Base-by-base conservation (phyloP, 345 rosid species). In the Iberis pinnata region DNA sequence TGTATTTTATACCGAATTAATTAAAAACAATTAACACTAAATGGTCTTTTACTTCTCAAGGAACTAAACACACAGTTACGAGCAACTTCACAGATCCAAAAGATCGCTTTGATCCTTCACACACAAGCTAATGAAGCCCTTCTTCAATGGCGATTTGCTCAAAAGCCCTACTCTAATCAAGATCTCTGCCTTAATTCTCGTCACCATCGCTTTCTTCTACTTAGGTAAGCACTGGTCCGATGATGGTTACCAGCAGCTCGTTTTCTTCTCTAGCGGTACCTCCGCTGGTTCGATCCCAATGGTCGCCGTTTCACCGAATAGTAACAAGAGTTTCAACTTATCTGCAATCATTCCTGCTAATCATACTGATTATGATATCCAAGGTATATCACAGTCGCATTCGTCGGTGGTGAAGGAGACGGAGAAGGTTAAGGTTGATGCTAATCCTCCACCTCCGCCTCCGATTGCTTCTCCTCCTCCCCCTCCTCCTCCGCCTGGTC, bases 171-270 rank as follows among this genome's bases (percentile, higher is more conserved):
- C 69, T 8, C 38, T 63, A 4, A 40, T 84, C 56, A 82, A 79
- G 70, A 43, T 82, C 79, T 44, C 73, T 9, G 80, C 81, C 42
- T 67, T 85, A 49, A 1, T 69, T 35, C 70, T 83, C 61, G 44
- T 86, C 68, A 61, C 95, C 60, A 47, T 74, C 61, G 63, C 80
- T 25, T 92, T 83, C 82, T 92, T 92, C 73, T 88, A 77, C 84
- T 32, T 85, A 16, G 98, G 98, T 18, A 85, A 79, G 70, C 84
- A 84, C 75, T 88, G 88, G 88, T 83, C 94, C 69, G 75, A 75
- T 56, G 50, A 70, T 53, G 80, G 74, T 43, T 70, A 67, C 67
- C 81, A 69, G 17, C 89, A 79, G 61, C 86, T 85, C 76, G 46
- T 83, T 65, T 92, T 92, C 90, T 88, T 78, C 80, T 58, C 96